phyloP scores from a whole-genome alignment of 345 rosid species.

The Melaleuca quinquenervia region DNA sequence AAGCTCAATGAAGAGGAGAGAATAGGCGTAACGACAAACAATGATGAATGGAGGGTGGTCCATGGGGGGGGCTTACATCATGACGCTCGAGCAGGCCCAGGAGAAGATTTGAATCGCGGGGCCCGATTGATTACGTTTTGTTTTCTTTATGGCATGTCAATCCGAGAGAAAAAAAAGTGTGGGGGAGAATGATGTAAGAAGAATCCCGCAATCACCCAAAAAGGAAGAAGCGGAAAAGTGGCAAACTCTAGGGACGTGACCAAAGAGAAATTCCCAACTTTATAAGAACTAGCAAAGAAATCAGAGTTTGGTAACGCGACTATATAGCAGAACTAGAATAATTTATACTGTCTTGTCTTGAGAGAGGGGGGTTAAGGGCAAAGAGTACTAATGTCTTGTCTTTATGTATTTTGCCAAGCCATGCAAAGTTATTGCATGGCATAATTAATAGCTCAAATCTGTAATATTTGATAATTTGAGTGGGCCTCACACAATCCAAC shows the following conservation, averaged over 20 bases:
- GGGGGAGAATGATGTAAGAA: background rate
- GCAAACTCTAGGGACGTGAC: background rate
- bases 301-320: background rate
- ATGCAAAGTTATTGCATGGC: background rate
- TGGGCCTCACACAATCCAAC: background rate
- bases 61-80: background rate
- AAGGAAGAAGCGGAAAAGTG: background rate
- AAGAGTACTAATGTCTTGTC: background rate
- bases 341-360: background rate
- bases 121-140: background rate
- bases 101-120: background rate
- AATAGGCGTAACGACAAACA: background rate
- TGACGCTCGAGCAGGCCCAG: background rate
- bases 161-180: background rate
- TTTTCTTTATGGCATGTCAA: background rate
- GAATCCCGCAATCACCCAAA: background rate
- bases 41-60: background rate
- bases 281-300: background rate
- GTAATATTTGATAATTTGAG: background rate
- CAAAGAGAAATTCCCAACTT: conserved; percentile 5
- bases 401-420: background rate
- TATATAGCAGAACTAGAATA: background rate
- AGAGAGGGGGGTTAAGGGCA: background rate
- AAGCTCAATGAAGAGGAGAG: background rate
- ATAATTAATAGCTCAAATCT: background rate